Conservation (phyloP, 2,329 filamentous ascomycete species). For the Penicillium freii region DNA sequence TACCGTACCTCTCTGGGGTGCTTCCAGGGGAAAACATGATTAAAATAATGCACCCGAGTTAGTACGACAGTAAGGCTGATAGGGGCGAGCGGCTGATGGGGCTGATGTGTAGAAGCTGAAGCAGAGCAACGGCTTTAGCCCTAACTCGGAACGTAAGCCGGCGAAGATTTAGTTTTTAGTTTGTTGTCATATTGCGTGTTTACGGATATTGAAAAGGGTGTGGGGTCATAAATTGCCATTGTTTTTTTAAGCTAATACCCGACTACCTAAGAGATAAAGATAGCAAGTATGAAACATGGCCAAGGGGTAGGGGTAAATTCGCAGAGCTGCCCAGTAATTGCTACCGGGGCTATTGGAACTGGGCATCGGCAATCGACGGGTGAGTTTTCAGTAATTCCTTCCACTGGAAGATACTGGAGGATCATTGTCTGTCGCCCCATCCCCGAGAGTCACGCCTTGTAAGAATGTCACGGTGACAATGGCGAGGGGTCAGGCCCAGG, state of each 20-base stretch:
- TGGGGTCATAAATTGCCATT: slow-evolving; percentile 6
- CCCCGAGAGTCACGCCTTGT: slow-evolving; percentile 9
- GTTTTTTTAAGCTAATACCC: slow-evolving; percentile 10
- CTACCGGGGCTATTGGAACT: slow-evolving; percentile 2
- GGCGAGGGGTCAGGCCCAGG: slow-evolving; percentile 14
- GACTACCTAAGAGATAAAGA: slow-evolving; percentile 13
- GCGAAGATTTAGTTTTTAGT: neutral
- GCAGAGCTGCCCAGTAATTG: slow-evolving; percentile 15
- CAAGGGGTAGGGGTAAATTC: slow-evolving; percentile 12
- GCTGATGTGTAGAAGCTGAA: neutral
- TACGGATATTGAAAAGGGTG: neutral
- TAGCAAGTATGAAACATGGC: slow-evolving; percentile 17
- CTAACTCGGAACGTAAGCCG: neutral
- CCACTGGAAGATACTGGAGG: slow-evolving; percentile 2
- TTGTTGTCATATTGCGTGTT: neutral
- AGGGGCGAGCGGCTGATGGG: neutral
- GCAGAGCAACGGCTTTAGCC: neutral
- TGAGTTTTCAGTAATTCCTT: neutral
- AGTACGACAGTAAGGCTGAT: neutral
- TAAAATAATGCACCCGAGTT: neutral
- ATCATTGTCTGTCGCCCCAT: slow-evolving; percentile 10
- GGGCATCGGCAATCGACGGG: slow-evolving; percentile 5
- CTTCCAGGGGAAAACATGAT: slow-evolving; percentile 15
- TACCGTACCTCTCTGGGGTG: no score
- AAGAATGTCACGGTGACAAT: slow-evolving; percentile 10